phyloP scores from a whole-genome alignment of 106 monocot species.

The Dendrobium nobile region DNA sequence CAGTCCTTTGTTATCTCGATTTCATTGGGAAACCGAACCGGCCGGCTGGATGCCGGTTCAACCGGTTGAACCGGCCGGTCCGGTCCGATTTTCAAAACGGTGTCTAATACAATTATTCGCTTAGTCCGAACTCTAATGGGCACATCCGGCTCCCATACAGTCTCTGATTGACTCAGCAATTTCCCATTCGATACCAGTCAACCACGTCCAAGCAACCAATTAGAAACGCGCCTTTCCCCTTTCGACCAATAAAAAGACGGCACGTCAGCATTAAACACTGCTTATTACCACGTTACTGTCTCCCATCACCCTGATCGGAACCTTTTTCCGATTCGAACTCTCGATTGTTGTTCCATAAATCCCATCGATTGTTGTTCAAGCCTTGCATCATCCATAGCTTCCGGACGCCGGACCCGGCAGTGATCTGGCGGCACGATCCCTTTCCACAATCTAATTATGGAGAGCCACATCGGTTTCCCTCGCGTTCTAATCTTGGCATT shows the following conservation, averaged over 20 bases:
- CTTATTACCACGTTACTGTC: not conserved
- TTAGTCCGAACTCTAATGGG: too few species aligned
- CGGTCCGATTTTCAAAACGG: too few species aligned
- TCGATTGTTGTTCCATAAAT: not conserved
- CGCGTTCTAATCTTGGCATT: slow-evolving; percentile 53
- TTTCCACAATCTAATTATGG: not conserved
- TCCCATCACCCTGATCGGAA: not conserved
- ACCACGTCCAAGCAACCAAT: slow-evolving; percentile 12
- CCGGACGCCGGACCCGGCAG: not conserved
- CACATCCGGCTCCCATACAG: too few species aligned
- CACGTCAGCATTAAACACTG: not conserved
- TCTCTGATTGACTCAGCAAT: not conserved
- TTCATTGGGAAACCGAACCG: too few species aligned
- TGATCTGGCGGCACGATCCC: not conserved
- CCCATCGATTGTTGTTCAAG: not conserved
- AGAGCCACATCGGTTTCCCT: slow-evolving; percentile 7
- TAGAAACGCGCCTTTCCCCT: not conserved
- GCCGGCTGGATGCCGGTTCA: too few species aligned
- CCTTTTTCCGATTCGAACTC: not conserved
- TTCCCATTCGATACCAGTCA: not conserved
- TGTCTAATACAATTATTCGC: too few species aligned
- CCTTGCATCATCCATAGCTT: not conserved
- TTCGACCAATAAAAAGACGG: not conserved
- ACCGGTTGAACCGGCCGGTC: too few species aligned
- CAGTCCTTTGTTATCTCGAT: too few species aligned